Evolutionary conservation across 2,329 filamentous ascomycete genomes (phyloP), one percentile per base, ranked within the genome.

Genomic region (Neopestalotiopsis clavispora): DNA sequence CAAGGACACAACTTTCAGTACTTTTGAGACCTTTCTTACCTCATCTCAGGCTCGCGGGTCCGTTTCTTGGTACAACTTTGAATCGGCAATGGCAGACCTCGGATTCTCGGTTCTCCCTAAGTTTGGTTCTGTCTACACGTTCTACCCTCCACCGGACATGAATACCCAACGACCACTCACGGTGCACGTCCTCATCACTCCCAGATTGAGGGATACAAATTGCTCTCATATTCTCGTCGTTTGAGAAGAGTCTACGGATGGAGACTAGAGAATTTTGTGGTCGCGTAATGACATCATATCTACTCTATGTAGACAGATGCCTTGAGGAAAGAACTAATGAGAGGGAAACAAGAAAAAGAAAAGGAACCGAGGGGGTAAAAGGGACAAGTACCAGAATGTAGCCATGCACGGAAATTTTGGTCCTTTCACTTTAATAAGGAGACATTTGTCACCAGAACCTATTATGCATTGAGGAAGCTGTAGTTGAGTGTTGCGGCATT

Each of bases 91-190:
- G 79, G 75, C 71, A 0, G 81, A 82, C 6, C 40, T 84, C 42
- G 79, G 77, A 1, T 85, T 86, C 69, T 81, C 80, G 0, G 74
- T 84, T 2, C 10, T 78, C 1, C 80, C 82, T 1, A 82, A 77
- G 68, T 45, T 45, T 20, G 83, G 83, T 2, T 85, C 83, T 0
- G 77, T 82, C 1, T 84, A 80, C 70, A 84, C 79, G 0, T 83
- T 84, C 67, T 58, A 65, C 0, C 81, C 80, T 0, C 76, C 80
- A 0, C 71, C 75, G 20, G 69, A 20, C 1, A 74, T 79, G 72
- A 68, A 42, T 0, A 72, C 72, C 6, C 71, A 75, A 10, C 75
- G 70, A 63, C 72, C 79, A 4, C 20, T 83, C 4, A 81, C 77
- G 0, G 23, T 82, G 0, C 80, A 83, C 75, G 81, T 0, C 82